Evolutionary conservation across 345 rosid genomes (phyloP).

Genomic region (Dipteronia sinensis): DNA sequence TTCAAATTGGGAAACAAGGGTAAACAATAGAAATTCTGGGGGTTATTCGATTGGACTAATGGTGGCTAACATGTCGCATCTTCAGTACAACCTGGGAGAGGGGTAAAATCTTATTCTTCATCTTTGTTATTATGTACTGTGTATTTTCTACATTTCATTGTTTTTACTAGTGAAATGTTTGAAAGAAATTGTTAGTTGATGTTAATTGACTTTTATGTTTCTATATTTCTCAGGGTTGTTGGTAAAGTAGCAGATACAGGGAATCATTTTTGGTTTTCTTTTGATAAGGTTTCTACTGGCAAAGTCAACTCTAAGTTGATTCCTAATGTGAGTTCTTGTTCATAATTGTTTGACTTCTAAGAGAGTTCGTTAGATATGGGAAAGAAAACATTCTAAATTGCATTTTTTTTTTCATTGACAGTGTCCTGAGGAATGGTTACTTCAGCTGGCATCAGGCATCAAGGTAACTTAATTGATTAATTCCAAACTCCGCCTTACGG

Average conservation of each 20-base stretch:
- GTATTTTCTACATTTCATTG: neutral
- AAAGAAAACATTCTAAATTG: constrained; percentile 7
- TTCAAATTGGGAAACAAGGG: constrained; percentile 20
- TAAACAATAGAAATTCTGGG: constrained; percentile 23
- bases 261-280: constrained; percentile 49
- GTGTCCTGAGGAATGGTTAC: constrained; percentile 67
- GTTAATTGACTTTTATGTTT: neutral
- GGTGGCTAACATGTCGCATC: constrained; percentile 43
- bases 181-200: neutral
- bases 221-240: constrained; percentile 40
- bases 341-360: neutral
- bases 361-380: neutral
- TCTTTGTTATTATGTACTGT: neutral
- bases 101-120: constrained; percentile 46
- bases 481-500: neutral
- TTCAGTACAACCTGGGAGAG: constrained; percentile 48
- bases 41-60: constrained; percentile 32
- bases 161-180: neutral
- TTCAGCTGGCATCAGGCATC: constrained; percentile 59
- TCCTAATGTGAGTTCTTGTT: constrained; percentile 35
- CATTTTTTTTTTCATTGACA: constrained; percentile 32
- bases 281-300: constrained; percentile 31
- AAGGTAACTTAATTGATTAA: constrained; percentile 43
- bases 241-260: constrained; percentile 52
- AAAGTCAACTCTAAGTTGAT: constrained; percentile 26